Percentiles rank a stretch among this genome's conserved stretches.
Conservation (phyloP, 2,329 filamentous ascomycete species). For the Sarocladium strictum region DNA sequence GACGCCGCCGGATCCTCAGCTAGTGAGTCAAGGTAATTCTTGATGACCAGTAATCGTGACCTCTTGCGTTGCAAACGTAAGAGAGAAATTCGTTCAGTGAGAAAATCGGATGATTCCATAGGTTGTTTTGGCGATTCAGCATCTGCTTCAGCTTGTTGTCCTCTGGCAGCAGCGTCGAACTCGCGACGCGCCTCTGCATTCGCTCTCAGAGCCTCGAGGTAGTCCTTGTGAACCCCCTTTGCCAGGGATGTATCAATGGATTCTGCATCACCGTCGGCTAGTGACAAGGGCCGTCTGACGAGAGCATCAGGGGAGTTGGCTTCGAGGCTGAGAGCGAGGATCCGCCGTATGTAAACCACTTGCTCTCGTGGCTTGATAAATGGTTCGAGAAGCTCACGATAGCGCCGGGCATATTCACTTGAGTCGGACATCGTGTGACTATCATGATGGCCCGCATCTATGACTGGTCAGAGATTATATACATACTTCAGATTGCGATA, state of each 20-base stretch:
- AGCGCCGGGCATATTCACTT: constrained; percentile 26
- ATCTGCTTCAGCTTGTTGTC: constrained; percentile 13
- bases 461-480: constrained; percentile 1
- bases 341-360: constrained; percentile 47
- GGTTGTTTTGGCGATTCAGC: constrained; percentile 10
- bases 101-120: constrained; percentile 14
- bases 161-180: constrained; percentile 33
- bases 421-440: constrained; percentile 22
- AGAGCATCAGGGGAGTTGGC: constrained; percentile 38
- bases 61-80: constrained; percentile 47
- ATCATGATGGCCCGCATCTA: neutral
- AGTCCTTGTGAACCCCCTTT: constrained; percentile 46
- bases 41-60: constrained; percentile 42
- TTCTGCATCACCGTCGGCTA: constrained; percentile 33
- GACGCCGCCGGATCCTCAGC: constrained; percentile 45
- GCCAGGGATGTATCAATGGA: constrained; percentile 30
- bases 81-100: constrained; percentile 47
- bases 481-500: neutral
- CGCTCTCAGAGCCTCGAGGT: constrained; percentile 45
- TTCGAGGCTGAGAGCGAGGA: constrained; percentile 48
- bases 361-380: constrained; percentile 54
- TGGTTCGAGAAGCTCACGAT: constrained; percentile 40
- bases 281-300: constrained; percentile 39
- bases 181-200: constrained; percentile 46
- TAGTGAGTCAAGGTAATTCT: constrained; percentile 45